Evolutionary conservation across 768 basidiomycete genomes (phyloP).

Genomic region (Pleurotus platypus): DNA sequence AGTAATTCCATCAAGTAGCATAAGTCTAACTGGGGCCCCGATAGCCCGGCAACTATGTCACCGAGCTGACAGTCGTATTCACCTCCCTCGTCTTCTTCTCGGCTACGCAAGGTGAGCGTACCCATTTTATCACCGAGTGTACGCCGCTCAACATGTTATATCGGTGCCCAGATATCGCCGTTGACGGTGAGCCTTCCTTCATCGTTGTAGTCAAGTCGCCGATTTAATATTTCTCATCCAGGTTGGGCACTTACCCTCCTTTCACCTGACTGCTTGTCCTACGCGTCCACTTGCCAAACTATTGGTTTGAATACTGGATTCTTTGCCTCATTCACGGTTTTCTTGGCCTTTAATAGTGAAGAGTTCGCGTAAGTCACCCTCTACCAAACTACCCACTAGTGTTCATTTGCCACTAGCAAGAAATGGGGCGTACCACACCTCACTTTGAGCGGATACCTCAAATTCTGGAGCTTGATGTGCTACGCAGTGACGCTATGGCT

Average conservation of each 20-base stretch:
- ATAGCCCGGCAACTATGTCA: constrained; percentile 80
- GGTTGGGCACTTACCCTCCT: constrained; percentile 82
- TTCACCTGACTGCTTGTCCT: constrained; percentile 91
- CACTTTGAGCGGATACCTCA: constrained; percentile 74
- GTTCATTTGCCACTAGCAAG: constrained; percentile 31
- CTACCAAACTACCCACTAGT: background rate
- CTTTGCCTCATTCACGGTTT: constrained; percentile 95
- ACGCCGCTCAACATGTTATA: constrained; percentile 14
- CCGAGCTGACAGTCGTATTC: constrained; percentile 78
- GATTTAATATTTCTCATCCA: constrained; percentile 18
- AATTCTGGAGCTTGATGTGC: constrained; percentile 82
- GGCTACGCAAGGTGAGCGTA: constrained; percentile 83
- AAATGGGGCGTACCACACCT: constrained; percentile 78
- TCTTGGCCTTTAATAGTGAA: constrained; percentile 93
- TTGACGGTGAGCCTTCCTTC: constrained; percentile 66
- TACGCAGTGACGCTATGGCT: constrained; percentile 88
- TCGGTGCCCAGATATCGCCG: constrained; percentile 77
- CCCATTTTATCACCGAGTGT: background rate
- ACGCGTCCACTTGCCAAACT: constrained; percentile 97
- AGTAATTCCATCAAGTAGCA: constrained; percentile 6
- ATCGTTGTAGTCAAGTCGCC: background rate
- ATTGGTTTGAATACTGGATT: constrained; percentile 95
- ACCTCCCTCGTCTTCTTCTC: constrained; percentile 91
- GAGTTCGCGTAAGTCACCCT: constrained; percentile 67
- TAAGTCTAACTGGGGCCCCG: constrained; percentile 11